Conservation (phyloP, 352 stramenopile genomes). For the Lagenidium sp. region DNA sequence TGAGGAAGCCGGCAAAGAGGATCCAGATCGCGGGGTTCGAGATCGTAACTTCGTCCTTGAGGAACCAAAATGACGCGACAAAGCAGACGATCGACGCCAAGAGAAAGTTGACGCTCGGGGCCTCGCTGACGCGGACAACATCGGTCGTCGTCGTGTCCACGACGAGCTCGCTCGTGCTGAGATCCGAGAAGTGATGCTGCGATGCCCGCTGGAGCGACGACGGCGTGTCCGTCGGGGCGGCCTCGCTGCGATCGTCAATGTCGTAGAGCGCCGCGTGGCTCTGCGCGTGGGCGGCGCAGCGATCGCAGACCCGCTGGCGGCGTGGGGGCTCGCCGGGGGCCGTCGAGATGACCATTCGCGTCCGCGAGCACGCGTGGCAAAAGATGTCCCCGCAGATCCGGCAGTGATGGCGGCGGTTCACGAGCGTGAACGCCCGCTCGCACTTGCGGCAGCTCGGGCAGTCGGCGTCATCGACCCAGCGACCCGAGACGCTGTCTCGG, state of each 20-base stretch:
- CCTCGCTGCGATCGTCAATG: constrained; percentile 23
- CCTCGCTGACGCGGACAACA: constrained; percentile 4
- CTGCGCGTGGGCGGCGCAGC: constrained; percentile 47
- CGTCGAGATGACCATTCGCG: constrained; percentile 68
- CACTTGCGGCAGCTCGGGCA: constrained; percentile 55
- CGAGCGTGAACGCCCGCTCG: constrained; percentile 54
- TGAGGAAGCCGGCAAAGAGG: constrained; percentile 51
- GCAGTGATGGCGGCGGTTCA: constrained; percentile 76
- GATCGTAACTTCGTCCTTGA: constrained; percentile 65
- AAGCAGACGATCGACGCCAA: constrained; percentile 53
- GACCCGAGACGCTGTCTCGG: constrained; percentile 53
- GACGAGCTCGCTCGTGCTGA: constrained; percentile 23
- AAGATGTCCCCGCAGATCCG: constrained; percentile 79
- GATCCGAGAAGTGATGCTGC: constrained; percentile 20
- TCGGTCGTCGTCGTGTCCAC: constrained; percentile 15
- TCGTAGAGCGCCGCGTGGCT: constrained; percentile 61
- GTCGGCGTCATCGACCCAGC: constrained; percentile 56
- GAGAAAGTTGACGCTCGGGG: constrained; percentile 39
- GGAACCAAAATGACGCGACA: constrained; percentile 62
- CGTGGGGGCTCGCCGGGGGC: constrained; percentile 50
- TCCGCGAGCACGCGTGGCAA: constrained; percentile 72
- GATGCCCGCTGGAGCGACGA: too few species aligned
- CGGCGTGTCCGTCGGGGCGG: constrained; percentile 12
- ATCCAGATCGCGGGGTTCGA: constrained; percentile 76
- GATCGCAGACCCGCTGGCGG: constrained; percentile 70